phyloP scores from a whole-genome alignment of 1,139 yeast genomes.

The Suhomyces guaymorum region DNA sequence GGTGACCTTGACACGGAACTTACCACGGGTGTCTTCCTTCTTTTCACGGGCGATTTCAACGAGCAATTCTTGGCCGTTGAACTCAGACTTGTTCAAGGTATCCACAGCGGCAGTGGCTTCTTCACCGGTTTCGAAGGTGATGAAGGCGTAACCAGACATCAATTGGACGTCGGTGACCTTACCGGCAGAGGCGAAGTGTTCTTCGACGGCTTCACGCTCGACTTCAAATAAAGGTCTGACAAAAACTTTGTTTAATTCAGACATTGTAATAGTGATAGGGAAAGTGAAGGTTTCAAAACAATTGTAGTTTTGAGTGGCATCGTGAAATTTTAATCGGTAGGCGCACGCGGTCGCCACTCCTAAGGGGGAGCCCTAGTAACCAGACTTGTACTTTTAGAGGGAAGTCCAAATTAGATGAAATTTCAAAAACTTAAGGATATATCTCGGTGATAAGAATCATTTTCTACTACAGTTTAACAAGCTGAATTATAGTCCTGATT shows the following conservation, averaged over 20 bases:
- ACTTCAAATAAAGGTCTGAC: conserved; percentile 46
- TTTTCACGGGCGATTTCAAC: conserved; percentile 71
- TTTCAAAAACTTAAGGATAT: too few relatives aligned
- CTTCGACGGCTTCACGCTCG: conserved; percentile 61
- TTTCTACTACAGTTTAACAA: too few relatives aligned
- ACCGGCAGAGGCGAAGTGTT: conserved; percentile 64
- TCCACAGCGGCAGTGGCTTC: conserved; percentile 67
- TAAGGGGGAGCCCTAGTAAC: too few relatives aligned
- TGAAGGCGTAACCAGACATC: conserved; percentile 76
- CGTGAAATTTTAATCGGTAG: conserved; percentile 12
- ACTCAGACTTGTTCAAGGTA: conserved; percentile 55
- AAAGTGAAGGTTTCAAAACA: conserved; percentile 6
- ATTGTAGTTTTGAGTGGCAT: conserved; percentile 6
- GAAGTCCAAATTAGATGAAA: too few relatives aligned
- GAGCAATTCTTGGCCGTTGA: conserved; percentile 65
- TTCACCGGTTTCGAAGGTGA: conserved; percentile 66
- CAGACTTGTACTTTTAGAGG: too few relatives aligned
- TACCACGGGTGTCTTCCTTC: conserved; percentile 61
- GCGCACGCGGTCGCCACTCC: conserved; percentile 7
- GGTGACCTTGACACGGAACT: conserved; percentile 67
- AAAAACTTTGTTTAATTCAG: conserved; percentile 38
- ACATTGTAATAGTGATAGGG: conserved; percentile 16
- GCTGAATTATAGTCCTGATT: too few relatives aligned
- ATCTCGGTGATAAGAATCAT: too few relatives aligned
- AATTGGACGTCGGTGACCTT: conserved; percentile 66